Evolutionary conservation across 352 stramenopile species (phyloP), one percentile per base, ranked within the genome.

Genomic region (Globisporangium middletonii): DNA sequence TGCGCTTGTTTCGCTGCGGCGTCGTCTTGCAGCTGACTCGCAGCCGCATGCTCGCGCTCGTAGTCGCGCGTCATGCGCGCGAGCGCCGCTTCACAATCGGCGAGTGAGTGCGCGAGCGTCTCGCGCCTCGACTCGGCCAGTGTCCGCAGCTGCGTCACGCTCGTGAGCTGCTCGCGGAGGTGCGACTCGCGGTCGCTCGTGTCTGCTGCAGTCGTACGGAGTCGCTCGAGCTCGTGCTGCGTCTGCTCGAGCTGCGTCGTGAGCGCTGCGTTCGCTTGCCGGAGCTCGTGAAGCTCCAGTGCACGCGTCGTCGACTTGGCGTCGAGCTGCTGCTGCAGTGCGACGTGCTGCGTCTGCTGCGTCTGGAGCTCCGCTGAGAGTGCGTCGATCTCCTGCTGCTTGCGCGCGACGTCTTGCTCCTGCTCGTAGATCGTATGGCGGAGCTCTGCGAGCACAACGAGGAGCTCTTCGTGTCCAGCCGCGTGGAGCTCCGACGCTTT

Each of bases 401-500:
- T 73, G 15, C 77, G 63, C 3, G 60, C 64, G 7, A 89, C 46
- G 38, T 84, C 75, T 26, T 79, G 75, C 42, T 89, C 79, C 62
- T 90, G 83, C 46, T 83, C 55, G 44, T 87, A 89, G 30, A 89
- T 86, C 3, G 81, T 92, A 43, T 94, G 81, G 0, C 83, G 71
- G 12, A 94, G 62, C 70, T 91, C 81, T 0, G 78, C 78, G 13
- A 93, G 67, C 11, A 93, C 81, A 13, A 91, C 55, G 2, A 93
- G 68, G 0, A 91, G 63, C 55, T 93, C 83, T 58, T 90, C 83
- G 50, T 93, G 81, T 3, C 79, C 82, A 3, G 77, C 80, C 19
- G 90, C 65, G 19, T 79, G 65, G 33, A 91, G 69, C 38, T 93
- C 83, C 1, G 64, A 71, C 9, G 83, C 83, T 56, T 88, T 89